These are phyloP conservation scores for Podaxis sp. DNA, from an alignment of 768 basidiomycete genomes.

Conservation along the genomic window DNA sequence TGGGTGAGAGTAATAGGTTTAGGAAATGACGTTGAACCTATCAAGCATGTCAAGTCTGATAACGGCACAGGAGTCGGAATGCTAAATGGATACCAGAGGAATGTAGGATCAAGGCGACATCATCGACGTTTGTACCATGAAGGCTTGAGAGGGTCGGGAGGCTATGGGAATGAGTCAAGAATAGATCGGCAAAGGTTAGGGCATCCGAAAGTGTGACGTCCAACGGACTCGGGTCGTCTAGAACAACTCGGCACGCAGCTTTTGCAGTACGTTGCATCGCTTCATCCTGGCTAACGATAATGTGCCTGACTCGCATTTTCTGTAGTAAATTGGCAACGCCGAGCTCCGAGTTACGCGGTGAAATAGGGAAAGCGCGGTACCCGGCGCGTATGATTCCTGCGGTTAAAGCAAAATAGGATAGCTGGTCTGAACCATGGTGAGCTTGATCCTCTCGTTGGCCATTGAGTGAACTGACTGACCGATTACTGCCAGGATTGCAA, in stretches of 20 bases:
- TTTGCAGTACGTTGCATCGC: conserved; percentile 16
- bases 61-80: neutral
- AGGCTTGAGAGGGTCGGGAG: neutral
- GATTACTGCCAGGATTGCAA: conserved; percentile 25
- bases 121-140: neutral
- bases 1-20: conserved; percentile 19
- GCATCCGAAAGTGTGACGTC: conserved; percentile 1
- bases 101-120: conserved; percentile 16
- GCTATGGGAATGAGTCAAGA: neutral
- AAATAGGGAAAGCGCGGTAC: conserved; percentile 30
- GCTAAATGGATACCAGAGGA: conserved; percentile 18
- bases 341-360: conserved; percentile 40
- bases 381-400: conserved; percentile 37
- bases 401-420: conserved; percentile 27
- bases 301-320: conserved; percentile 16
- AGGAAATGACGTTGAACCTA: conserved; percentile 24
- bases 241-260: conserved; percentile 12
- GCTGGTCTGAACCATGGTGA: conserved; percentile 21
- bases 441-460: neutral
- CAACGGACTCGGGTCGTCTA: neutral
- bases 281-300: conserved; percentile 21
- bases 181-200: conserved; percentile 7
- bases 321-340: conserved; percentile 42
- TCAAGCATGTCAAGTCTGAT: neutral
- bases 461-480: conserved; percentile 15